Evolutionary conservation across 257 asterid genomes (phyloP).

Genomic region (Euphrasia confusa): DNA sequence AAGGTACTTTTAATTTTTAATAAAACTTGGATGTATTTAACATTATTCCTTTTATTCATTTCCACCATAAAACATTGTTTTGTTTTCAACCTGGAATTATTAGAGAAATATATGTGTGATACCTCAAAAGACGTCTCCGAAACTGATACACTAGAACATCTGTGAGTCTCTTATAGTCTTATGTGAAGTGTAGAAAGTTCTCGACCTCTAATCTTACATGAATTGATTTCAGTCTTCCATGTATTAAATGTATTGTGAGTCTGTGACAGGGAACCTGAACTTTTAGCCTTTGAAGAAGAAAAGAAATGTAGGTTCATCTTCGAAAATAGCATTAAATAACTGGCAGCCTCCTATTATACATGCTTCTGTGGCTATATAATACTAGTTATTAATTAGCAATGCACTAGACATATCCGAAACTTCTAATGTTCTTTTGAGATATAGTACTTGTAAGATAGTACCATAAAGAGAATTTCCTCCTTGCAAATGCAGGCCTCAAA

Average conservation of each 20-base stretch:
- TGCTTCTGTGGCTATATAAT: background rate
- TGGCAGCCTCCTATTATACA: background rate
- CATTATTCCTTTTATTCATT: background rate
- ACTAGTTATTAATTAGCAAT: background rate
- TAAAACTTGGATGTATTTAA: background rate
- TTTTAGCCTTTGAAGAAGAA: background rate
- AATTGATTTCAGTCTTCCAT: background rate
- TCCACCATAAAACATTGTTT: background rate
- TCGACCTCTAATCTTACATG: background rate
- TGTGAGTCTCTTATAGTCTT: too few species aligned
- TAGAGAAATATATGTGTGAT: too few species aligned
- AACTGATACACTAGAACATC: too few species aligned
- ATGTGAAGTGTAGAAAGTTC: too few species aligned
- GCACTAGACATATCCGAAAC: background rate
- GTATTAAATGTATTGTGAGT: too few species aligned
- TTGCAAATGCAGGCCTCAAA: constrained; percentile 58
- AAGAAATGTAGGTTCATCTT: background rate
- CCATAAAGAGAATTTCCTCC: constrained; percentile 16
- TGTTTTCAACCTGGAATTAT: background rate
- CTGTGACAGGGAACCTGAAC: background rate
- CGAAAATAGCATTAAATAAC: too few species aligned
- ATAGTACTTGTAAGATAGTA: constrained; percentile 4
- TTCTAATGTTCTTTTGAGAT: background rate
- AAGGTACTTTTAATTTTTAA: constrained; percentile 41
- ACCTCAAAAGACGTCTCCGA: too few species aligned